Evolutionary conservation across 495 filamentous ascomycete species (phyloP), one percentile per base, ranked within the genome.

Genomic region (Daldinia concentrica): DNA sequence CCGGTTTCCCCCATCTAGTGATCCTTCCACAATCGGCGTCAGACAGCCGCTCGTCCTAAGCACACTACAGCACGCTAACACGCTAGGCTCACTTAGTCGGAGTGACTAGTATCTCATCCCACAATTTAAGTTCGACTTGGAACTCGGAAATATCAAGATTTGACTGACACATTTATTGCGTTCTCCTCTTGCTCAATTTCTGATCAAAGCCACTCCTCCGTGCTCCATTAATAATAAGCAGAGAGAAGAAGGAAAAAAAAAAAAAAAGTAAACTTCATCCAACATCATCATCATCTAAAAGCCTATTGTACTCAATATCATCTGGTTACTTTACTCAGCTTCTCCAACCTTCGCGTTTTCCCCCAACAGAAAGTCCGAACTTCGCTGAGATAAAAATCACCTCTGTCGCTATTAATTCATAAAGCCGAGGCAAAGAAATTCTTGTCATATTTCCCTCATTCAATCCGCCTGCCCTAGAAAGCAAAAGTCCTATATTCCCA

Each of bases 281-380:
- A 56, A 56, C 37, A 36, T 64, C 39, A 41, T 64, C 39, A 41
- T 45, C 17, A 45, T 51, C 39, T 51, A 29, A 57, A 58, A 36
- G 30, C 14, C 5, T 32, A 15, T 37, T 24, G n/a, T 52, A 68
- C 22, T 50, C 26, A 58, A 54, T 19, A 32, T 37, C 36, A 52
- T 29, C 62, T 17, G 19, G 39, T 22, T 22, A 24, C 9, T 52
- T 6, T 27, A 27, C 48, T 27, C n/a, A 27, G 41, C 41, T 45
- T 45, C 9, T 52, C 24, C 22, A 52, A 52, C 48, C 24, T n/a
- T 30, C 11, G 24, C 37, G 39, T 58, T 15, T 26, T 65, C 36
- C 65, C 71, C 66, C 71, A 69, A 66, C 65, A 37, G 15, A 73
- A 69, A 73, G 59, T 69, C 71, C 66, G 66, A 63, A 62, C 43